Evolutionary conservation across 345 rosid species (phyloP).

Genomic region (Balakata baccata): DNA sequence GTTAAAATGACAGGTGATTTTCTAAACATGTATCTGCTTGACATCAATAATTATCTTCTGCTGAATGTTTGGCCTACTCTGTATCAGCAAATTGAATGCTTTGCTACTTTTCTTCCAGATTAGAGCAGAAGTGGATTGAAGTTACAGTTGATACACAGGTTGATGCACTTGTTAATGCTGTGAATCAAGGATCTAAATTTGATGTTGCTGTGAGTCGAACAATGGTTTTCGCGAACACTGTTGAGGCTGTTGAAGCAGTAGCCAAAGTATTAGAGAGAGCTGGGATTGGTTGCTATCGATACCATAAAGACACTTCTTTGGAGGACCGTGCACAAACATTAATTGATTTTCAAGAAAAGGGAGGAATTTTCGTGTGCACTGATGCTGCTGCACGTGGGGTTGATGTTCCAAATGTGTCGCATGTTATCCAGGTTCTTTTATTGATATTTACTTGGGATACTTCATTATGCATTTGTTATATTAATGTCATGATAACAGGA

Average conservation of each 20-base stretch:
- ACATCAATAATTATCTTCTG: background rate
- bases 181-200: slow-evolving; percentile 41
- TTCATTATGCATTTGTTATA: background rate
- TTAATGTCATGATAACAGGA: background rate
- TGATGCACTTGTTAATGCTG: slow-evolving; percentile 77
- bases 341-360: slow-evolving; percentile 63
- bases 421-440: slow-evolving; percentile 77
- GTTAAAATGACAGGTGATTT: background rate
- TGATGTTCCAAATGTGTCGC: slow-evolving; percentile 87
- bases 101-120: slow-evolving; percentile 46
- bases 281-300: slow-evolving; percentile 68
- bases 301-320: slow-evolving; percentile 76
- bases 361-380: slow-evolving; percentile 88
- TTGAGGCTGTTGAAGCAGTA: slow-evolving; percentile 86
- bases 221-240: slow-evolving; percentile 93
- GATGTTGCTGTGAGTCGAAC: slow-evolving; percentile 49
- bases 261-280: slow-evolving; percentile 69
- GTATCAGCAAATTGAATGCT: background rate
- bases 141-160: slow-evolving; percentile 78
- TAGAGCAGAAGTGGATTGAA: slow-evolving; percentile 81
- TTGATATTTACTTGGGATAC: slow-evolving; percentile 1
- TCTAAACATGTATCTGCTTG: background rate
- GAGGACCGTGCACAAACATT: slow-evolving; percentile 71
- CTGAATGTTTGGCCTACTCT: background rate
- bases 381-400: slow-evolving; percentile 99